Evolutionary conservation across 371 early-diverging fungal species (phyloP), one percentile per base, ranked within the genome.

Genomic region (Apophysomyces ossiformis): DNA sequence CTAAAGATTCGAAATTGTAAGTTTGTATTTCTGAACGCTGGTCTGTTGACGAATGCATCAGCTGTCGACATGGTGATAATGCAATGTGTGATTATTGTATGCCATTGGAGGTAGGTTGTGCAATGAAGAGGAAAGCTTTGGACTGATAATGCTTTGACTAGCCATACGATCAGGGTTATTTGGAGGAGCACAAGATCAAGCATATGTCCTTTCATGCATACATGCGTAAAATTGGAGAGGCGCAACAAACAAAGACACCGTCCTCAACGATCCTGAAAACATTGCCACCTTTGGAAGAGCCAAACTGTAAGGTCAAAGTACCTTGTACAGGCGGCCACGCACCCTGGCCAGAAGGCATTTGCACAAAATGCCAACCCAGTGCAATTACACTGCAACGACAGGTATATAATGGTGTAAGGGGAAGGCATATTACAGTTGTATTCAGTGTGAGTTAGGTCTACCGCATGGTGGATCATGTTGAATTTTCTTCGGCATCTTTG

Each of bases 61-160:
- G 93, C 77, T 98, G 99, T 81, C 92, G 92, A 58, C 99, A 98
- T 73, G 90, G 94, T 8, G 73, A 77, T 13, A 89, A 91, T 47
- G 96, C 95, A 44, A 98, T 98, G 98, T 99, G 99, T 77, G 96
- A 96, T 71, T 97, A 99, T 75, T 99, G 99, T 75, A 89, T 93
- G 90, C 98, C 99, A 5, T 78, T 96, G 26, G 97, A 95, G 75
- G 89, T 87, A 82, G 64, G 61, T 63, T 16, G n/a, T 13, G n/a
- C 36, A 37, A 11, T 12, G 26, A 16, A 12, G 36, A 56, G 36
- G 37, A 58, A 13, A 58, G 18, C 26, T 16, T 37, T 21, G 32
- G 18, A 12, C 50, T 32, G 11, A 8, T 13, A n/a, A 63, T 12
- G 9, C 18, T 35, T 46, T 9, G 11, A 43, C 4, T 65, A 91